Conservation (phyloP, 2,329 filamentous ascomycete species). For the Sporothrix luriei region DNA sequence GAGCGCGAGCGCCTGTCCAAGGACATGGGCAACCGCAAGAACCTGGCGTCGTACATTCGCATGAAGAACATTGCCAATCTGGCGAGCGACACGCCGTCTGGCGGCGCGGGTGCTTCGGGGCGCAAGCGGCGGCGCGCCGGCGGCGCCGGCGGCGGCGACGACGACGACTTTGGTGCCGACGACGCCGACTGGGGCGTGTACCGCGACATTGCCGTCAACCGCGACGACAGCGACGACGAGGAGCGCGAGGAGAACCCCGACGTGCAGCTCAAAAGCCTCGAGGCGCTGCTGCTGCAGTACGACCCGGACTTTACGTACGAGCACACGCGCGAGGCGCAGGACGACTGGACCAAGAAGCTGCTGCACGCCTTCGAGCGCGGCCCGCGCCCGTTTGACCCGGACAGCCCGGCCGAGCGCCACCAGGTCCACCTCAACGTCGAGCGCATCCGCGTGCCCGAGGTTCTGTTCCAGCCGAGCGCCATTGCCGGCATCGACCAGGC, state of each 20-base stretch:
- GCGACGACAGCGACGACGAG: slow-evolving; percentile 77
- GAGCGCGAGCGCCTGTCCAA: slow-evolving; percentile 91
- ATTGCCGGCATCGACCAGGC: slow-evolving; percentile 94
- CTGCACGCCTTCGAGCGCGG: slow-evolving; percentile 89
- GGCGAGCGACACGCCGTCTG: slow-evolving; percentile 77
- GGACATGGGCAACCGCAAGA: slow-evolving; percentile 94
- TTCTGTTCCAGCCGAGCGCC: slow-evolving; percentile 80
- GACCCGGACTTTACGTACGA: slow-evolving; percentile 90
- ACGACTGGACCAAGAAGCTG: slow-evolving; percentile 91
- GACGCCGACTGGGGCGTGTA: slow-evolving; percentile 99
- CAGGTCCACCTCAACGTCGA: slow-evolving; percentile 97
- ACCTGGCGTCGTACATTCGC: slow-evolving; percentile 89
- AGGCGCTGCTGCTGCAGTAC: slow-evolving; percentile 81
- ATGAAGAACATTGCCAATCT: slow-evolving; percentile 99
- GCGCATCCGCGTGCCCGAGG: slow-evolving; percentile 89
- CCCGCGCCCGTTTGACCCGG: slow-evolving; percentile 79
- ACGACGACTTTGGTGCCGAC: slow-evolving; percentile 95
- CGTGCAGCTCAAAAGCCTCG: slow-evolving; percentile 71
- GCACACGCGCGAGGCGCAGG: slow-evolving; percentile 86
- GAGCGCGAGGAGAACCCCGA: slow-evolving; percentile 89
- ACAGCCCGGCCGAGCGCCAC: slow-evolving; percentile 76
- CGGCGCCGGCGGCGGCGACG: slow-evolving; percentile 66
- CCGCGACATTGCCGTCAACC: slow-evolving; percentile 74
- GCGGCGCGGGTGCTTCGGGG: slow-evolving; percentile 40
- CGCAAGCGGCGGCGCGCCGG: slow-evolving; percentile 56